phyloP scores from a whole-genome alignment of 352 stramenopile genomes.

The Phytophthora colocasiae region DNA sequence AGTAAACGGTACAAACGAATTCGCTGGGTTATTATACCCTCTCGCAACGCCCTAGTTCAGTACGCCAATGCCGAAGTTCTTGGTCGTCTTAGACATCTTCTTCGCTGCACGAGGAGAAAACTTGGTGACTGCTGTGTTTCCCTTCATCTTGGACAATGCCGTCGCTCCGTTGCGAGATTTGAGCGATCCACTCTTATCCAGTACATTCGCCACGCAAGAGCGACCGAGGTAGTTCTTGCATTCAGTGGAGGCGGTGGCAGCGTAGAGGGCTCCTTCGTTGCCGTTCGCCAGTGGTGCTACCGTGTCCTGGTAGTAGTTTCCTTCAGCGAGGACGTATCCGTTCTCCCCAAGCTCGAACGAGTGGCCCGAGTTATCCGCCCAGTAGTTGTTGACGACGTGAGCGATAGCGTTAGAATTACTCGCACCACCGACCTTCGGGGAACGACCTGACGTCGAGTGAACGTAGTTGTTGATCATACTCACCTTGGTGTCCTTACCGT shows the following conservation, averaged over 20 bases:
- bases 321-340: slow-evolving; percentile 43
- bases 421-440: slow-evolving; percentile 38
- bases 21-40: no score
- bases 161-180: slow-evolving; percentile 16
- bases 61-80: slow-evolving; percentile 23
- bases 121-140: slow-evolving; percentile 1
- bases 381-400: slow-evolving; percentile 43
- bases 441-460: slow-evolving; percentile 32
- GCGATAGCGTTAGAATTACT: slow-evolving; percentile 21
- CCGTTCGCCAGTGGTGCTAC: slow-evolving; percentile 12
- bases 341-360: slow-evolving; percentile 40
- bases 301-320: slow-evolving; percentile 52
- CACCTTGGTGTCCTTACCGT: slow-evolving; percentile 29
- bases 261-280: slow-evolving; percentile 21
- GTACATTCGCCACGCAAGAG: slow-evolving; percentile 28
- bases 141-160: slow-evolving; percentile 17
- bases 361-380: slow-evolving; percentile 45
- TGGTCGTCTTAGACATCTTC: slow-evolving; percentile 10
- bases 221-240: slow-evolving; percentile 34
- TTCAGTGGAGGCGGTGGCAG: slow-evolving; percentile 10
- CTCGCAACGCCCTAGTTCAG: slow-evolving; percentile 10
- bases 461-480: slow-evolving; percentile 52
- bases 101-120: slow-evolving; percentile 13
- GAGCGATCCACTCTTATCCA: slow-evolving; percentile 31
- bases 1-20: no score